A percentile compares a stretch with the other conserved stretches of the same genome.
Evolutionary conservation across 2,329 filamentous ascomycete genomes (phyloP).

Genomic region (Furcasterigmium furcatum): DNA sequence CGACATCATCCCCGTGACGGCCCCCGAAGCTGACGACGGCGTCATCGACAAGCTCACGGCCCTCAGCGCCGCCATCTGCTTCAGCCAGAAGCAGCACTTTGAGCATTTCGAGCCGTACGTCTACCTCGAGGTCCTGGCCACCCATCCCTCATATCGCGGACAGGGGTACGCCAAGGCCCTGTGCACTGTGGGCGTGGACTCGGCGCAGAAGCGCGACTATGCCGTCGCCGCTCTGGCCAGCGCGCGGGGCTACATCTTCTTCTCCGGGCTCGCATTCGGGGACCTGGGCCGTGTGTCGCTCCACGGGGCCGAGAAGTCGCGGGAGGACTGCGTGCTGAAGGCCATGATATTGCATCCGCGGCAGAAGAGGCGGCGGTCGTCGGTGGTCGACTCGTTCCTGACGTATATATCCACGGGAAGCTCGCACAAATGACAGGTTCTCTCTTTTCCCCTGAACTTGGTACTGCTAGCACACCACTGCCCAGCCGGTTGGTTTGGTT

Average conservation of each 20-base stretch:
- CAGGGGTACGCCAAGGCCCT: constrained; percentile 1
- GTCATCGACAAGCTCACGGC: neutral
- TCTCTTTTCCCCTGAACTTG: no score
- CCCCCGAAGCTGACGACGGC: neutral
- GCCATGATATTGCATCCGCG: neutral
- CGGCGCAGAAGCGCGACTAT: neutral
- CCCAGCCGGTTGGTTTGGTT: no score
- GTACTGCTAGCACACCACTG: no score
- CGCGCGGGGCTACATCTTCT: constrained; percentile 1
- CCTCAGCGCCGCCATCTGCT: neutral
- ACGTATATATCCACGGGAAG: neutral
- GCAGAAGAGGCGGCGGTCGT: neutral
- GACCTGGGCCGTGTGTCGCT: neutral
- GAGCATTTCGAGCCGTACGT: neutral
- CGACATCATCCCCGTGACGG: neutral
- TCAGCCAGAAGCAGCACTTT: neutral
- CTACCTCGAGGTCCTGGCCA: neutral
- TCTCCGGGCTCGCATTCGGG: neutral
- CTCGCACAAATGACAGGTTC: neutral
- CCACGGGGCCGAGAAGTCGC: neutral
- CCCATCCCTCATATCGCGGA: neutral
- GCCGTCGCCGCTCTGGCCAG: neutral
- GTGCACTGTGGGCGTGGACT: neutral
- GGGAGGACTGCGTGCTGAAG: neutral
- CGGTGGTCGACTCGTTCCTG: neutral